Conservation (phyloP, 2,329 filamentous ascomycete genomes). For the Scedosporium boydii region DNA sequence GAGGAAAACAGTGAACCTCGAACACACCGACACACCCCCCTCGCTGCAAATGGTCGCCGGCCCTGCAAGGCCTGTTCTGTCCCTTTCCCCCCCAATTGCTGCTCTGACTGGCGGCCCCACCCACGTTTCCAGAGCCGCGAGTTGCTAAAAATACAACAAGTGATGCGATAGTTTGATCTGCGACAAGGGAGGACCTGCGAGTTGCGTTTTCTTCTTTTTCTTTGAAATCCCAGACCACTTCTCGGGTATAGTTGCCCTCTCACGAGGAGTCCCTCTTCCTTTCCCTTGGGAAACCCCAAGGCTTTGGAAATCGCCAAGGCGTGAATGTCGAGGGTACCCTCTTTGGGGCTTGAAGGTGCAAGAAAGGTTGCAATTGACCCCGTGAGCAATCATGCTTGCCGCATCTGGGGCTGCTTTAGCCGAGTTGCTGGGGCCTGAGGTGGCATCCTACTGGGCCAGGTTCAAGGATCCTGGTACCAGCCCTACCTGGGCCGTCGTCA, state of each 20-base stretch:
- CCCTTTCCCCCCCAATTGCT: neutral
- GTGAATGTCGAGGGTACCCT: neutral
- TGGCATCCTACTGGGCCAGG: neutral
- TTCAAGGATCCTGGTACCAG: neutral
- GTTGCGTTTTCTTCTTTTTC: neutral
- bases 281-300: neutral
- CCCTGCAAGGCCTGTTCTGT: neutral
- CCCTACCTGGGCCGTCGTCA: neutral
- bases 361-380: neutral
- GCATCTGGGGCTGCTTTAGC: neutral
- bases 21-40: neutral
- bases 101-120: neutral
- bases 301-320: neutral
- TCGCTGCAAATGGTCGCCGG: neutral
- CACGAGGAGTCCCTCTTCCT: neutral
- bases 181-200: neutral
- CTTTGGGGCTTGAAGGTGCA: too few species aligned
- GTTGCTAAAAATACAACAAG: neutral
- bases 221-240: neutral
- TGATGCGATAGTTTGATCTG: neutral
- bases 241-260: neutral
- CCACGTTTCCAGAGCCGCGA: neutral
- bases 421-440: neutral
- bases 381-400: neutral
- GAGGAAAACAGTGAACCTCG: too few species aligned